Base-by-base conservation (phyloP, 768 basidiomycete species). In the Paxillus ammoniavirescens region DNA sequence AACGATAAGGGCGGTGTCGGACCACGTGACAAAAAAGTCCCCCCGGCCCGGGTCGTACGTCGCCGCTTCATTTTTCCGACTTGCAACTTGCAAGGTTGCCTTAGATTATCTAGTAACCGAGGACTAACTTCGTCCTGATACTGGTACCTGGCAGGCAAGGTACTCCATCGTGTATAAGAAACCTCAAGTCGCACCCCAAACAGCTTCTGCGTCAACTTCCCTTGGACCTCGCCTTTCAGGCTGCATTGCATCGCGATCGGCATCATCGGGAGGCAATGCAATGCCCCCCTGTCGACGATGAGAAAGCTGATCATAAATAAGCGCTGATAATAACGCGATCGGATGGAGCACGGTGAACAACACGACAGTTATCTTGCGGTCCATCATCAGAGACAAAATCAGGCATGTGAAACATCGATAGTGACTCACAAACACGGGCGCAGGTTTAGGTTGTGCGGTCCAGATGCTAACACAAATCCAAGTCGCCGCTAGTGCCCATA, bases 391-490 rank as follows among this genome's bases (percentile, higher is more conserved):
- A 28, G 12, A 23, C n/a, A 13, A 5, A 40, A 18, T 40, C n/a
- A 14, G 38, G 38, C 6, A 40, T n/a, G 38, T 8, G 38, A 13
- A 35, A 5, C 10, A 14, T 35, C 35, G 38, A 37, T 38, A 26
- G 26, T 26, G 28, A 76, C 87, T 18, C 58, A 89, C 87, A 58
- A 81, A 81, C 13, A 92, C 82, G 3, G 81, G 75, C 7, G 75
- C 73, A 0, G 88, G 83, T 56, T 90, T 90, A 0, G 85, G 86
- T 26, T 73, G 63, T 4, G 75, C 71, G 21, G 70, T 67, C 84
- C 85, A 89, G 5, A 91, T 72, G 58, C 82, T 82, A 18, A 84
- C 73, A 54, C 82, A 82, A 18, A 88, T 77, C 89, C 89, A 92
- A 0, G 82, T 84, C 0, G 87, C 84, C 0, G 86, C 86, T 13